phyloP scores from a whole-genome alignment of 345 rosid species.

The Toxicodendron radicans region DNA sequence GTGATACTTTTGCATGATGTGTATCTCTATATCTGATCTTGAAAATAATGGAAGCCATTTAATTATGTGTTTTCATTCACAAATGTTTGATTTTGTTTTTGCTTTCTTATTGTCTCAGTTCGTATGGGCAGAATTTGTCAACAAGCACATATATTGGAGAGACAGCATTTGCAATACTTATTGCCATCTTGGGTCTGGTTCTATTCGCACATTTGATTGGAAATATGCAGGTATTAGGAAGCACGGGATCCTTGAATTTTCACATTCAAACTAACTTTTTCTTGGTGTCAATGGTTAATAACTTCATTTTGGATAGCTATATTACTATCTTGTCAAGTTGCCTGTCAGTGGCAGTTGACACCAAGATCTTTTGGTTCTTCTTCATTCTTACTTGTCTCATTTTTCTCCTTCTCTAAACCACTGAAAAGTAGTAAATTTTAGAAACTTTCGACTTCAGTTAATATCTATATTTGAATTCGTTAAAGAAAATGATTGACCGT shows the following conservation, averaged over 20 bases:
- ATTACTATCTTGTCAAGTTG: slow-evolving; percentile 3
- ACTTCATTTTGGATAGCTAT: neutral
- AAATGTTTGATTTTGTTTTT: slow-evolving; percentile 18
- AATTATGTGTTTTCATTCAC: slow-evolving; percentile 11
- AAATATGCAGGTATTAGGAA: slow-evolving; percentile 80
- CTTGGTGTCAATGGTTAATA: neutral
- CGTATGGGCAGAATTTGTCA: slow-evolving; percentile 89
- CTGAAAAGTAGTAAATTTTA: neutral
- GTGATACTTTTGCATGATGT: neutral
- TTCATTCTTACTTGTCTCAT: neutral
- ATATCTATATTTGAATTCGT: neutral
- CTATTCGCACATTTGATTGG: slow-evolving; percentile 92
- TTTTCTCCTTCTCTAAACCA: neutral
- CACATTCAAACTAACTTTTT: neutral
- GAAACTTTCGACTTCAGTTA: neutral
- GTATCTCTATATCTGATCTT: neutral
- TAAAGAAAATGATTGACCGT: neutral
- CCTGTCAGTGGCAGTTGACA: neutral
- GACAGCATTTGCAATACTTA: slow-evolving; percentile 81
- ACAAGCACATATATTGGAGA: slow-evolving; percentile 84
- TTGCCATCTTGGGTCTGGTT: slow-evolving; percentile 82
- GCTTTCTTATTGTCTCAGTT: slow-evolving; percentile 47
- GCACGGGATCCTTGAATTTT: slow-evolving; percentile 9
- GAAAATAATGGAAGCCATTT: neutral
- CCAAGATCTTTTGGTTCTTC: neutral